A percentile compares a stretch with the other conserved stretches of the same genome.
Conservation (phyloP, 768 basidiomycete species). For the Boletus pseudopeckii region DNA sequence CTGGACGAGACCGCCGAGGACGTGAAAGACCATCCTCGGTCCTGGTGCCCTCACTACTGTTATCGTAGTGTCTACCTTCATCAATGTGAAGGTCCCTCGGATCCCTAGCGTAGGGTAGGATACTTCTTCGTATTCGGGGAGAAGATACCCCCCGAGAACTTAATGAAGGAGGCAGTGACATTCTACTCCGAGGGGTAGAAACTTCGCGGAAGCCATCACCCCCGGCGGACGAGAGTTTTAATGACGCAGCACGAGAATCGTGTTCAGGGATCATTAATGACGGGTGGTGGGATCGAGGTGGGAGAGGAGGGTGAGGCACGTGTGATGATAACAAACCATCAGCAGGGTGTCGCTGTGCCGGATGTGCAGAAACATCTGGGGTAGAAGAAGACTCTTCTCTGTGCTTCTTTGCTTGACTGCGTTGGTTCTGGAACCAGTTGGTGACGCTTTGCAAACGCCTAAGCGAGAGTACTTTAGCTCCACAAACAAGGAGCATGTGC, state of each 20-base stretch:
- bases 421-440: slow-evolving; percentile 88
- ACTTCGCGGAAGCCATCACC: slow-evolving; percentile 18
- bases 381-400: slow-evolving; percentile 46
- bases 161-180: slow-evolving; percentile 30
- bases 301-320: slow-evolving; percentile 12
- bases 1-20: slow-evolving; percentile 72
- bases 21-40: slow-evolving; percentile 41
- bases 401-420: slow-evolving; percentile 70
- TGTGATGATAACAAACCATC: slow-evolving; percentile 10
- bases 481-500: slow-evolving; percentile 5
- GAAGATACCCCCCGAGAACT: slow-evolving; percentile 26
- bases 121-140: slow-evolving; percentile 28
- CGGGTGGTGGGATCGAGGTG: slow-evolving; percentile 31
- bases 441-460: slow-evolving; percentile 80
- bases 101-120: slow-evolving; percentile 28
- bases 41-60: slow-evolving; percentile 17
- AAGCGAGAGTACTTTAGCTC: slow-evolving; percentile 28
- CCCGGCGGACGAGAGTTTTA: slow-evolving; percentile 12
- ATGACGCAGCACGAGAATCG: slow-evolving; percentile 11
- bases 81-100: slow-evolving; percentile 24
- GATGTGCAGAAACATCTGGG: slow-evolving; percentile 12
- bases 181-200: slow-evolving; percentile 27
- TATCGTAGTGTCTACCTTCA: slow-evolving; percentile 24
- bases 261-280: slow-evolving; percentile 26
- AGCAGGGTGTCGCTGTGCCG: slow-evolving; percentile 12